These are phyloP conservation scores for Daldinia grandis DNA, from an alignment of 495 filamentous ascomycete genomes.

Conservation along the genomic window DNA sequence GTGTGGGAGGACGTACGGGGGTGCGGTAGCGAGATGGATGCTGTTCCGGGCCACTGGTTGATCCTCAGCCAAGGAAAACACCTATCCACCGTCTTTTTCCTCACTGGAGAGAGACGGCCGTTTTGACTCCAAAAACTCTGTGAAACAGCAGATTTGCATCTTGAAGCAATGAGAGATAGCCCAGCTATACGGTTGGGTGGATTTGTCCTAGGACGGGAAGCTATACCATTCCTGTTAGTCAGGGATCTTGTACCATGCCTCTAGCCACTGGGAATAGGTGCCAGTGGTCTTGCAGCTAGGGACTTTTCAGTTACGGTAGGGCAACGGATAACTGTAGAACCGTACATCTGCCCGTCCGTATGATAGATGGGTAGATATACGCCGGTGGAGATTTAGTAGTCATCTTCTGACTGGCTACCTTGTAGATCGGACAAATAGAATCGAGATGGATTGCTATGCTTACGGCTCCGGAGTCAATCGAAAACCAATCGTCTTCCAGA, in stretches of 20 bases:
- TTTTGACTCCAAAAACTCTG: slow-evolving; percentile 22
- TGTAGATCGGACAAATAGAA: slow-evolving; percentile 25
- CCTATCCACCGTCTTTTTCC: slow-evolving; percentile 39
- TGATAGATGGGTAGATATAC: background rate
- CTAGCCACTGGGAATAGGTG: slow-evolving; percentile 39
- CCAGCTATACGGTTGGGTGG: slow-evolving; percentile 36
- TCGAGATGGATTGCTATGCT: slow-evolving; percentile 15
- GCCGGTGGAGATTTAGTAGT: background rate
- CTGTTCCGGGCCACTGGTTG: slow-evolving; percentile 42
- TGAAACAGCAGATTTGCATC: slow-evolving; percentile 28
- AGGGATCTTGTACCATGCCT: slow-evolving; percentile 24
- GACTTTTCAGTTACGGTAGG: slow-evolving; percentile 32
- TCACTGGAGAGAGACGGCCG: slow-evolving; percentile 16
- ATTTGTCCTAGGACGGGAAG: slow-evolving; percentile 9
- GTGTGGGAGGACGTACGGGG: slow-evolving; percentile 35
- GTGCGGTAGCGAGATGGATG: slow-evolving; percentile 44
- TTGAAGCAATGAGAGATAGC: slow-evolving; percentile 21
- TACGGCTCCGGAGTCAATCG: slow-evolving; percentile 33
- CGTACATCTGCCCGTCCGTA: background rate
- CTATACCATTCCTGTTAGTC: slow-evolving; percentile 7
- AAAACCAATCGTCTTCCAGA: slow-evolving; percentile 24
- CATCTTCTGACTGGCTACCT: slow-evolving; percentile 16
- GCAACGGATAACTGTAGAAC: slow-evolving; percentile 30
- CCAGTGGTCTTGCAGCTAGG: slow-evolving; percentile 32
- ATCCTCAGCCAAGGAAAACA: slow-evolving; percentile 46